Percentiles rank a stretch among this genome's conserved stretches.
phyloP scores from a whole-genome alignment of 2,329 filamentous ascomycete genomes.

The Dothiorella sarmentorum region DNA sequence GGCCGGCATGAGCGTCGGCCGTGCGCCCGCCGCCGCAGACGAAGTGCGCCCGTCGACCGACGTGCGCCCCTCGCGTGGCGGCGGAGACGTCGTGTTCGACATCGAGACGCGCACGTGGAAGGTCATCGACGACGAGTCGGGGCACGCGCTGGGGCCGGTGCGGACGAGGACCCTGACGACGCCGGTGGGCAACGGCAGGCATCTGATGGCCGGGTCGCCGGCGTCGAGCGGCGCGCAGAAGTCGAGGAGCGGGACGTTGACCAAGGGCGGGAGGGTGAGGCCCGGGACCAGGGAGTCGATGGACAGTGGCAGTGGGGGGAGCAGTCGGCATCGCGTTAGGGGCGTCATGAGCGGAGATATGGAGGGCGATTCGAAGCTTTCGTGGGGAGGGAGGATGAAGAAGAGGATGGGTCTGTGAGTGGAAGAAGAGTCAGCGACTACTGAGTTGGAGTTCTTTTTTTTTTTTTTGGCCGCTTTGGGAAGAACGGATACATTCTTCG shows the following conservation, averaged over 20 bases:
- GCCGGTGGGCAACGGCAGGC: neutral
- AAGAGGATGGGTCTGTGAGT: constrained; percentile 12
- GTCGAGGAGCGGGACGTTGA: neutral
- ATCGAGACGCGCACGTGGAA: constrained; percentile 11
- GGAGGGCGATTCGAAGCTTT: constrained; percentile 9
- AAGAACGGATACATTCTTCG: no score
- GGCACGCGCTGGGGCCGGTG: neutral
- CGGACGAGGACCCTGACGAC: neutral
- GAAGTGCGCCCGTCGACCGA: neutral
- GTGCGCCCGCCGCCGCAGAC: no score
- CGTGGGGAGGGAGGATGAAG: constrained; percentile 16
- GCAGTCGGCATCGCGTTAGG: neutral
- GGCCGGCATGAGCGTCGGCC: neutral
- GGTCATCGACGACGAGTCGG: neutral
- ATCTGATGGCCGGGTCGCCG: neutral
- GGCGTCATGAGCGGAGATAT: neutral
- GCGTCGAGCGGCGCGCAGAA: constrained; percentile 1
- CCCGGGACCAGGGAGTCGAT: neutral
- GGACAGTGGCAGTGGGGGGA: neutral
- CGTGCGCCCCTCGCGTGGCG: neutral
- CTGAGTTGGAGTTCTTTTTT: no score
- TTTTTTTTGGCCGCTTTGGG: no score
- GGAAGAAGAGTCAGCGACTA: neutral
- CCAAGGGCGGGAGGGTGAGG: neutral
- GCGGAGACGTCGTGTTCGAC: neutral